Base-by-base conservation (phyloP, 1,139 yeast species). In the Diutina ranongensis region DNA sequence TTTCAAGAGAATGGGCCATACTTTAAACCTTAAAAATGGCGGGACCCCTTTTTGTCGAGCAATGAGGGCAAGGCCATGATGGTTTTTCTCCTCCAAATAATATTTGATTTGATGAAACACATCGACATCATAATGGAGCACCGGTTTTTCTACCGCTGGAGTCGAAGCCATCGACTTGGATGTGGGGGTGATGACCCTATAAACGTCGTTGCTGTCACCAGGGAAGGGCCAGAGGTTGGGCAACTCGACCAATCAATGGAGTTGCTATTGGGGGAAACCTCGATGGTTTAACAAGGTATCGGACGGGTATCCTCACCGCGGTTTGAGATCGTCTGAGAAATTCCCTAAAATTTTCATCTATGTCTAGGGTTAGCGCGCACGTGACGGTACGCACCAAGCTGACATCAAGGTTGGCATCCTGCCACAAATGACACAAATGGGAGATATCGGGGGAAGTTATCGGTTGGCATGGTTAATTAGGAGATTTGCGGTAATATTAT, bases 41-140 rank as follows among this genome's bases (percentile, higher is more conserved):
- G 97, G 97, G 22, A 88, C 68, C 2, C 97, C 97, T 50, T 79
- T 72, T 54, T 83, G 89, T 51, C 96, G 71, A 2, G 95, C 89
- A 15, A 89, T 65, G 51, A 80, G 68, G 0, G 97, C 95, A 45
- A 89, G 64, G 1, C 84, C 86, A 44, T 78, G 79, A 47, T 76
- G 74, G 57, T 83, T 79, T 47, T 69, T 69, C 35, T 68, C 67
- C 45, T 65, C 65, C 19, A 81, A 62, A 53, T 71, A 79, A 35
- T 55, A 52, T 46, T 64, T 61, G 51, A 71, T 67, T 46, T 64
- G 60, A 47, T 57, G 59, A 52, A 68, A 68, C 10, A 71, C 49
- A 42, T 67, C 72, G 45, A 62, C 57, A 50, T 71, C 74, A 51
- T 68, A 71, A 47, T 61, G 62, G 54, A 70, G 70, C 13, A 38